Evolutionary conservation across 495 filamentous ascomycete genomes (phyloP).

Genomic region (Cenococcum geophilum): DNA sequence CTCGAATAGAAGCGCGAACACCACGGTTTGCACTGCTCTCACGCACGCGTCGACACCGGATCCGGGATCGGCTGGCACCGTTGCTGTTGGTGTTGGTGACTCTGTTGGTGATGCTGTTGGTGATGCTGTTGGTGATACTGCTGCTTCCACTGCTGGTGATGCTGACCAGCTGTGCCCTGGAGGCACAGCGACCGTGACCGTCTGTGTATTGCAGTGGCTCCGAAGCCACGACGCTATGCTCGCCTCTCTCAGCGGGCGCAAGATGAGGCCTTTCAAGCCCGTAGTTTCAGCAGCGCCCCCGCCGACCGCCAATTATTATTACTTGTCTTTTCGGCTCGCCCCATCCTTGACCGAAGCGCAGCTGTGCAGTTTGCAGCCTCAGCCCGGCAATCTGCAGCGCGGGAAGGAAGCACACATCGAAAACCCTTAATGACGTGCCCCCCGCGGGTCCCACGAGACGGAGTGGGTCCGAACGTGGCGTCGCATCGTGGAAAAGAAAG

Average conservation of each 20-base stretch:
- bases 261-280: not conserved
- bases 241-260: not conserved
- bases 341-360: not conserved
- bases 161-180: conserved; percentile 9
- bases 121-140: not conserved
- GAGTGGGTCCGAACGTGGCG: conserved; percentile 30
- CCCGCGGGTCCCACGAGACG: conserved; percentile 24
- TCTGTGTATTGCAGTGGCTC: conserved; percentile 3
- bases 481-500: conserved; percentile 13
- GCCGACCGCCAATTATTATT: not conserved
- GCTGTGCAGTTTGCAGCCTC: conserved; percentile 6
- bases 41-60: too few species aligned
- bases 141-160: conserved; percentile 1
- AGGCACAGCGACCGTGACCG: not conserved
- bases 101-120: too few species aligned
- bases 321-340: not conserved
- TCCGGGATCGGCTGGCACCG: too few species aligned
- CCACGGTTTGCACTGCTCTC: too few species aligned
- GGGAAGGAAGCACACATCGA: conserved; percentile 1
- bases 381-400: conserved; percentile 21
- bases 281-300: not conserved
- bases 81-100: too few species aligned
- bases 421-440: conserved; percentile 30
- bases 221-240: conserved; percentile 9
- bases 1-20: not conserved